phyloP scores from a whole-genome alignment of 257 asterid species.

The Cynanchum wilfordii region DNA sequence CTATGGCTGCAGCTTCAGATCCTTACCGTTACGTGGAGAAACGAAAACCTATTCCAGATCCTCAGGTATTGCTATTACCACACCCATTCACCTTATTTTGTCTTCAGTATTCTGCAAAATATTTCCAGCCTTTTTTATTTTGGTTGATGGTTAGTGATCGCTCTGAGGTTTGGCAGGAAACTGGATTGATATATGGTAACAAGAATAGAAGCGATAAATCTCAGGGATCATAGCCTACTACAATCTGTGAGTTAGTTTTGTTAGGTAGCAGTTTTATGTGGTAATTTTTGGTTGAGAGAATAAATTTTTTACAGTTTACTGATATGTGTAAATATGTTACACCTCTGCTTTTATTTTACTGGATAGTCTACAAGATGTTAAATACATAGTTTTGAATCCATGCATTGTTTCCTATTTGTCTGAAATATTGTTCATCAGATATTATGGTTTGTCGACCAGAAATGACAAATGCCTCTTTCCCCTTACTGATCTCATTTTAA shows the following conservation, averaged over 20 bases:
- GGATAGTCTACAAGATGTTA: background rate
- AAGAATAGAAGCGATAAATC: conserved; percentile 38
- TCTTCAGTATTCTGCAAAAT: background rate
- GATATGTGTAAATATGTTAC: background rate
- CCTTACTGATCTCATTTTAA: background rate
- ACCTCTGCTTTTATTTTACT: background rate
- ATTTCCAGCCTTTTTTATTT: background rate
- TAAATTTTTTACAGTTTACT: background rate
- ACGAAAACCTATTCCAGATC: conserved; percentile 80
- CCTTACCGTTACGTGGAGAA: conserved; percentile 68
- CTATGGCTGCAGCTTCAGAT: conserved; percentile 63
- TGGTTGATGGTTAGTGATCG: conserved; percentile 10
- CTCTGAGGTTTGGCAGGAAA: conserved; percentile 43
- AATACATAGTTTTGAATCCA: background rate
- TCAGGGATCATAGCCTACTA: conserved; percentile 25
- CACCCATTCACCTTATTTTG: background rate
- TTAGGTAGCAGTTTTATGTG: conserved; percentile 26
- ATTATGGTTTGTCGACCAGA: background rate
- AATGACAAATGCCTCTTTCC: background rate
- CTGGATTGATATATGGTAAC: conserved; percentile 71
- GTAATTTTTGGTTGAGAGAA: conserved; percentile 19
- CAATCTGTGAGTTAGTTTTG: conserved; percentile 35
- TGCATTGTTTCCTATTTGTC: background rate
- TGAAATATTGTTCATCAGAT: background rate
- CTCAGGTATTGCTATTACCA: conserved; percentile 44